These are phyloP conservation scores for Solanum peruvianum DNA, from an alignment of 257 asterid genomes.

Conservation along the genomic window DNA sequence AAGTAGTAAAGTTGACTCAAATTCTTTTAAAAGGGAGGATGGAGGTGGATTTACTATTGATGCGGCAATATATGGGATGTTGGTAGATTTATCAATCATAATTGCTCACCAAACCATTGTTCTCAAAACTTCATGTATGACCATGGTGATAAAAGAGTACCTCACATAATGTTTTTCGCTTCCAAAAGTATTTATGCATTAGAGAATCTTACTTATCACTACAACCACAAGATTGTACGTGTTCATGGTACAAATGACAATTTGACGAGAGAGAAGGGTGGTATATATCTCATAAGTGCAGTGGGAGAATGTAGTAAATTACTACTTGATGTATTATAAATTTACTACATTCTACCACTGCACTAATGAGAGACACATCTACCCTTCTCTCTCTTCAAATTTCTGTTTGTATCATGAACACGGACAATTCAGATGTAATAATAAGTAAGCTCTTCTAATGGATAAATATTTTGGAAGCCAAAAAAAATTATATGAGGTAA, in stretches of 20 bases:
- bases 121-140: slow-evolving; percentile 24
- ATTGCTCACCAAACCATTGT: slow-evolving; percentile 23
- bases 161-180: slow-evolving; percentile 46
- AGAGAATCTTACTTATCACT: slow-evolving; percentile 28
- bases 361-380: no score
- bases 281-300: slow-evolving; percentile 10
- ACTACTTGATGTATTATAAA: no score
- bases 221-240: not conserved
- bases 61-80: slow-evolving; percentile 30
- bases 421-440: no score
- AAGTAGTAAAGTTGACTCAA: not conserved
- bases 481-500: no score
- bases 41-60: slow-evolving; percentile 12
- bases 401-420: no score
- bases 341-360: no score
- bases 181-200: slow-evolving; percentile 28
- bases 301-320: slow-evolving; percentile 3
- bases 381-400: no score
- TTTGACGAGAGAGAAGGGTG: slow-evolving; percentile 7
- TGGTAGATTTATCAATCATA: slow-evolving; percentile 31
- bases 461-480: no score
- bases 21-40: not conserved
- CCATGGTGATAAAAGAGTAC: slow-evolving; percentile 17
- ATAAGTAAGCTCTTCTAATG: no score
- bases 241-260: slow-evolving; percentile 14